Evolutionary conservation across 2,329 filamentous ascomycete species (phyloP), one percentile per base, ranked within the genome.

Genomic region (Neonectria magnoliae): DNA sequence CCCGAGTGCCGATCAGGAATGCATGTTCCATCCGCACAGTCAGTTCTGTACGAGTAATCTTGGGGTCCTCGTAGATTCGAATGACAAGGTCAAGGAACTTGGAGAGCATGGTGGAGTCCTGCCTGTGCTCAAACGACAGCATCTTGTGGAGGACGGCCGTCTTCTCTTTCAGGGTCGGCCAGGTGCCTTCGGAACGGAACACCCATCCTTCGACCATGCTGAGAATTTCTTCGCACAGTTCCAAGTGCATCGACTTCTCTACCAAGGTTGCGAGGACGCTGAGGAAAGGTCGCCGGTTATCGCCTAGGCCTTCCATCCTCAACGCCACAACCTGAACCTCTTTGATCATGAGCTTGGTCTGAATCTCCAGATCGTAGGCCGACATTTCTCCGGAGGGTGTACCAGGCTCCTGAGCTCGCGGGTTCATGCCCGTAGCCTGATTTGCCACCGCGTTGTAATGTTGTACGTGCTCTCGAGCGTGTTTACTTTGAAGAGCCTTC

Each of bases 131-230:
- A 71, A 99, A 99, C 0, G 94, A 90, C 16, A 98, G 83, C 96
- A 99, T 99, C 81, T 99, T 99, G 74, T 97, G 94, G n/a, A 99
- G 82, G 1, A 99, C 96, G 1, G 97, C 97, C 0, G 95, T 98
- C 83, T 99, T 99, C 80, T 99, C 97, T 79, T 99, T 99, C 1
- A 99, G 85, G 0, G 96, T 99, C 0, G 96, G 96, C 86, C 96
- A 98, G 2, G 94, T 96, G 68, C 97, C 96, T 63, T 93, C 94
- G 0, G 93, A 96, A 69, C 93, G 89, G 83, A 99, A 99, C 6
- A 99, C 93, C 97, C 97, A 99, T 33, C 86, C 88, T 77, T 98
- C 95, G 4, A 98, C 95, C 88, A 99, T 95, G 55, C 91, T 89
- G 29, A 99, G 83, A 59, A 99, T 94, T 81, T 97, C 97, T 74